Evolutionary conservation across 164 flowering plant species (phyloP).

Genomic region (Nymphaea colorata): DNA sequence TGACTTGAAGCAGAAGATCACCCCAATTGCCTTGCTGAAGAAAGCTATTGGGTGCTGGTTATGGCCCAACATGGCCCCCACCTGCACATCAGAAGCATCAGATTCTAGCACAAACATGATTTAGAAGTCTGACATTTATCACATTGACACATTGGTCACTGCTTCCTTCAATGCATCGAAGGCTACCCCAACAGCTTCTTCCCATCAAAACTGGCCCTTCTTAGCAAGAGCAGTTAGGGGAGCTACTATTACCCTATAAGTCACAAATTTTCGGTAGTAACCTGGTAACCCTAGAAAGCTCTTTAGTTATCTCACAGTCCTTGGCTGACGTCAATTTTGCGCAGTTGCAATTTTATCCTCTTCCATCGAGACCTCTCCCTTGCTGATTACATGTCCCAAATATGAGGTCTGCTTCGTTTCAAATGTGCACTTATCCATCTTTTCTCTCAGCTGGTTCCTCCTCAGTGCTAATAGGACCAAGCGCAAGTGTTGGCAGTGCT

Average conservation of each 20-base stretch:
- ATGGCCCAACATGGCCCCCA: neutral
- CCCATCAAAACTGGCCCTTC: neutral
- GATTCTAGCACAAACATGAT: conserved; percentile 1
- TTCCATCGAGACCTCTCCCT: neutral
- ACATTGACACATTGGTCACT: neutral
- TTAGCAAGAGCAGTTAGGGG: neutral
- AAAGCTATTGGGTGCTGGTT: neutral
- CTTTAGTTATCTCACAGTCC: neutral
- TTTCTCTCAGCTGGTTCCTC: neutral
- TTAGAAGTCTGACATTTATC: neutral
- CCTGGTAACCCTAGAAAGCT: neutral
- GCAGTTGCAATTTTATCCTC: neutral
- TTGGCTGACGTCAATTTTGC: neutral
- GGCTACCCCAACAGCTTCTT: neutral
- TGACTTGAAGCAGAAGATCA: neutral
- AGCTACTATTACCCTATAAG: neutral
- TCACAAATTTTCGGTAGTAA: neutral
- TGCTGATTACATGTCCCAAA: neutral
- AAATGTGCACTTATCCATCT: neutral
- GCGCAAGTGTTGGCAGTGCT: neutral
- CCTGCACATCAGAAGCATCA: neutral
- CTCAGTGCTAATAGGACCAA: too few relatives aligned
- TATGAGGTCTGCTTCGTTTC: neutral
- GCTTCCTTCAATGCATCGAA: neutral
- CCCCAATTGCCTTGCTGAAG: neutral